Percentiles rank a stretch among this genome's conserved stretches.
These are phyloP conservation scores for Pyrenochaeta sp. DNA, from an alignment of 2,329 filamentous ascomycete species.

Conservation along the genomic window DNA sequence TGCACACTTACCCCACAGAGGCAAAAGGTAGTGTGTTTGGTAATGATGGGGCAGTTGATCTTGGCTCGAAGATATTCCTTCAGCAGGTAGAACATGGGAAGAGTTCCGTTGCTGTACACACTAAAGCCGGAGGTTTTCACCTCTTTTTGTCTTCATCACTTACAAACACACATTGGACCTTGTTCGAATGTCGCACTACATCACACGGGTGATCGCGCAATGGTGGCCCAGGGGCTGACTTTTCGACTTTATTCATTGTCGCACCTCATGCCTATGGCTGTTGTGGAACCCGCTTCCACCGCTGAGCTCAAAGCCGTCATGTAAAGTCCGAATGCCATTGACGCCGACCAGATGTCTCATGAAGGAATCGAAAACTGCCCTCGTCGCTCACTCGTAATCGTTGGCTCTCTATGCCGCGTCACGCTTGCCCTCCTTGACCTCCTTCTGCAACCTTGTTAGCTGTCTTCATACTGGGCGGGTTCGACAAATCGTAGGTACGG, in stretches of 20 bases:
- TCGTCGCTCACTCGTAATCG: slow-evolving; percentile 42
- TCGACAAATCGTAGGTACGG: slow-evolving; percentile 54
- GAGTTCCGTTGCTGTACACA: slow-evolving; percentile 73
- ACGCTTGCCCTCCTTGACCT: slow-evolving; percentile 95
- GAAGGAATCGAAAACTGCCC: slow-evolving; percentile 49
- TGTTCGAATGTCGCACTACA: slow-evolving; percentile 19
- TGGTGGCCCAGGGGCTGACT: slow-evolving; percentile 33
- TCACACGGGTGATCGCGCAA: slow-evolving; percentile 31
- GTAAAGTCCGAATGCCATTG: slow-evolving; percentile 52
- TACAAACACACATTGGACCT: slow-evolving; percentile 5
- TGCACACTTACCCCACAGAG: slow-evolving; percentile 66
- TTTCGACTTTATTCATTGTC: slow-evolving; percentile 50
- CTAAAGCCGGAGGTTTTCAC: slow-evolving; percentile 60
- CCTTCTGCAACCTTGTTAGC: slow-evolving; percentile 73
- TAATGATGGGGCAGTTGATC: slow-evolving; percentile 66
- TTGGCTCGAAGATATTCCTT: slow-evolving; percentile 74
- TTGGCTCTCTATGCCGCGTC: slow-evolving; percentile 74
- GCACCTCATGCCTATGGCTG: slow-evolving; percentile 47
- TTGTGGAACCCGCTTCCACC: slow-evolving; percentile 42
- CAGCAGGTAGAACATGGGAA: slow-evolving; percentile 69
- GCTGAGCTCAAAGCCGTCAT: slow-evolving; percentile 47
- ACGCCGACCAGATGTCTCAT: slow-evolving; percentile 53
- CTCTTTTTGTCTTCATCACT: slow-evolving; percentile 21
- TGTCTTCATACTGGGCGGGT: neutral
- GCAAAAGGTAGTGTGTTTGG: slow-evolving; percentile 68